Evolutionary conservation across 2,329 filamentous ascomycete genomes (phyloP).

Genomic region (Exophiala spinifera): DNA sequence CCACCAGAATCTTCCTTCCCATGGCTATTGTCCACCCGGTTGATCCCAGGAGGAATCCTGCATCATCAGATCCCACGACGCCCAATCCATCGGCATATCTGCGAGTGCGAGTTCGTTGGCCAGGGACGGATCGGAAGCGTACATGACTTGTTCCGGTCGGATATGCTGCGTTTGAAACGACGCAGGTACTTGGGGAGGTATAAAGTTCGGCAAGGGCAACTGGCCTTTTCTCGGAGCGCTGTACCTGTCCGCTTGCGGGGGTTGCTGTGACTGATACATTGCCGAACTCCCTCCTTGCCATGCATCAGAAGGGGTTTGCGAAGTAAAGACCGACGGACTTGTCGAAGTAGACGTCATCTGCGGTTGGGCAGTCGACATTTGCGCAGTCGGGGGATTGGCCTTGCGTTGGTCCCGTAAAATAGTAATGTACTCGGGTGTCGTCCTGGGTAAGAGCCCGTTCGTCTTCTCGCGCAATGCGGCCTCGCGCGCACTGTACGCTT

Average conservation of each 20-base stretch:
- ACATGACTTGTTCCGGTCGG: slow-evolving; percentile 9
- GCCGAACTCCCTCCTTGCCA: background rate
- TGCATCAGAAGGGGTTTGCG: background rate
- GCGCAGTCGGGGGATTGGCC: background rate
- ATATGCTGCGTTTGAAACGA: background rate
- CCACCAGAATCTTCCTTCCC: too few relatives aligned
- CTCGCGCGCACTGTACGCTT: slow-evolving; percentile 42
- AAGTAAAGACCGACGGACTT: background rate
- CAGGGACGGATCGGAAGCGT: slow-evolving; percentile 17
- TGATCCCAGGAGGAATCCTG: slow-evolving; percentile 12
- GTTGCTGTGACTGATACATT: background rate
- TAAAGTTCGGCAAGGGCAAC: slow-evolving; percentile 11
- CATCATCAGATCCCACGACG: slow-evolving; percentile 28
- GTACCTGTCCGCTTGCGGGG: too few relatives aligned
- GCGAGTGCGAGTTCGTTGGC: slow-evolving; percentile 19
- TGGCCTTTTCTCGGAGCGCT: background rate
- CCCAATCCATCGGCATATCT: slow-evolving; percentile 28
- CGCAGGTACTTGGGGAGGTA: background rate
- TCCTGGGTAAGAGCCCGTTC: slow-evolving; percentile 20
- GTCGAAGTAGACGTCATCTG: background rate
- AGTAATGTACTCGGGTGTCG: slow-evolving; percentile 24
- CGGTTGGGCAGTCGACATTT: background rate
- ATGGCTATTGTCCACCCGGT: background rate
- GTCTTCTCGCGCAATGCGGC: slow-evolving; percentile 18
- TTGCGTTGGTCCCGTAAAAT: slow-evolving; percentile 24